Base-by-base conservation (phyloP, 257 asterid genomes). In the Solanum piurae region DNA sequence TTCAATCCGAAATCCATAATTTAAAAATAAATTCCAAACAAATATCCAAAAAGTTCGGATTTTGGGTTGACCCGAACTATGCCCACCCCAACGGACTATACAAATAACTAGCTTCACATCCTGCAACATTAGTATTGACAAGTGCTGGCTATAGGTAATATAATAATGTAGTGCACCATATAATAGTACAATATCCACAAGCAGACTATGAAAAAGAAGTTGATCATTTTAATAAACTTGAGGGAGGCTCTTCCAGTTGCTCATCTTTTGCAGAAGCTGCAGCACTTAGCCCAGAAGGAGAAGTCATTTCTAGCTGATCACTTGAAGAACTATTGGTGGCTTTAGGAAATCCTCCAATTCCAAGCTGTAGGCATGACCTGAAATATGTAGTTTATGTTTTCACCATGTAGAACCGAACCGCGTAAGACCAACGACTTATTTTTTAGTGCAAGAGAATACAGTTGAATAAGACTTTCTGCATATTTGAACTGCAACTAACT, bases 351-450 rank as follows among this genome's bases (percentile, higher is more conserved):
- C 88, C 88, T 88, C 55, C 88, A 68, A 75, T 80, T 86, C 86
- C 86, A 68, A 86, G 60, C 12, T 80, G 42, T 74, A 83, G 87
- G 71, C 68, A 38, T 79, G 93, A 87, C 85, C 93, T 92, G 91
- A 74, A 90, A 89, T 62, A 62, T 23, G 64, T 83, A 84, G 60
- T 23, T 72, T 62, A 25, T 27, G 33, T 77, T 25, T 36, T 46
- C 27, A 37, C 23, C 20, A 33, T 25, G 69, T 55, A 27, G 64
- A 42, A 77, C 25, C 21, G 73, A 62, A 49, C 23, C 2, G 58
- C 18, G 5, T 85, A 87, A 27, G 36, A 73, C 23, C n/a, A 46
- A 58, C 2, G 20, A 79, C 3, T 23, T 13, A 6, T 12, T 76
- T 86, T 74, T 7, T 9, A 21, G 27, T 10, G 37, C 46, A 18